Conservation (phyloP, 805 yeast species). For the Wickerhamiella vanderwaltii region DNA sequence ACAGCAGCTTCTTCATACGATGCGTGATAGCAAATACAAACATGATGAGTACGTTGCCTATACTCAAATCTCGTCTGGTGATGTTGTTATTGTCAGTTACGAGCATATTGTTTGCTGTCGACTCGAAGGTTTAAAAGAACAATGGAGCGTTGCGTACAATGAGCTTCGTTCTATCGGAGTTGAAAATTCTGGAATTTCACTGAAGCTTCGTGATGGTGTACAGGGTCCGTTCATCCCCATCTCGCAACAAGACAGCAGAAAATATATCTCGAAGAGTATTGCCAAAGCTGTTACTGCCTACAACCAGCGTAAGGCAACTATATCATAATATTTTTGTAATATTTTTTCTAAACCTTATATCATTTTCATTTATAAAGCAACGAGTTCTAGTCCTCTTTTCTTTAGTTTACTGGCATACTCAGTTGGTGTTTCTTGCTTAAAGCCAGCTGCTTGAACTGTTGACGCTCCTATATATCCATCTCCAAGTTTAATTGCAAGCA, state of each 20-base stretch:
- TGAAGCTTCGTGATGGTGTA: slow-evolving; percentile 44
- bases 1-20: slow-evolving; percentile 76
- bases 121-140: slow-evolving; percentile 44
- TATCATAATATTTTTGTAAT: slow-evolving; percentile 3
- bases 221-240: slow-evolving; percentile 72
- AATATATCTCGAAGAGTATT: slow-evolving; percentile 57
- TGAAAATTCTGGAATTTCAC: slow-evolving; percentile 67
- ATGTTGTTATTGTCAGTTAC: slow-evolving; percentile 64
- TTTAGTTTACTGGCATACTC: slow-evolving; percentile 11
- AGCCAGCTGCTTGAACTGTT: slow-evolving; percentile 19
- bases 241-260: slow-evolving; percentile 50
- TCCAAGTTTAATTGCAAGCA: slow-evolving; percentile 14
- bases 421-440: slow-evolving; percentile 14
- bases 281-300: slow-evolving; percentile 70
- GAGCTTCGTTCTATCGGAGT: slow-evolving; percentile 57
- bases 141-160: slow-evolving; percentile 62
- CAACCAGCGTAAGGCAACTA: slow-evolving; percentile 32
- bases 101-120: slow-evolving; percentile 56
- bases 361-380: neutral
- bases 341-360: neutral
- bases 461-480: slow-evolving; percentile 20
- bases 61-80: slow-evolving; percentile 68
- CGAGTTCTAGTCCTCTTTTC: slow-evolving; percentile 8
- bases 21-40: slow-evolving; percentile 67
- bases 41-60: slow-evolving; percentile 77